phyloP scores from a whole-genome alignment of 2,329 filamentous ascomycete genomes.

The Beauveria medogensis region DNA sequence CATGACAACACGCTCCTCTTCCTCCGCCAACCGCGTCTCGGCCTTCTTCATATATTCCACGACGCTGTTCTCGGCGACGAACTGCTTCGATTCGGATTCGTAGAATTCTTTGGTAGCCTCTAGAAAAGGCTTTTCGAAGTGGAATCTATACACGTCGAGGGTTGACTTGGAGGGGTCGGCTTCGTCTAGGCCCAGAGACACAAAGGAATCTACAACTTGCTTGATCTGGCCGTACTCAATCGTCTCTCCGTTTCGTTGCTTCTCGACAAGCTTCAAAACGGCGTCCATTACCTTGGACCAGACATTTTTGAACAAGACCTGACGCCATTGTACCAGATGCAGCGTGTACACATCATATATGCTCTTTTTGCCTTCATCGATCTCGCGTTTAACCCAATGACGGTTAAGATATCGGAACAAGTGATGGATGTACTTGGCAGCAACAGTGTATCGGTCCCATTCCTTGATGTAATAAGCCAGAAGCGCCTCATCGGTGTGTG shows the following conservation, averaged over 20 bases:
- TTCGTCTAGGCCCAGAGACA: slow-evolving; percentile 90
- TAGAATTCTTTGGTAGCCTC: slow-evolving; percentile 80
- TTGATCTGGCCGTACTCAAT: slow-evolving; percentile 97
- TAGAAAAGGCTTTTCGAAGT: slow-evolving; percentile 91
- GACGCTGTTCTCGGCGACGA: slow-evolving; percentile 92
- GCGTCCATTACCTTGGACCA: slow-evolving; percentile 88
- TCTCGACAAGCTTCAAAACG: slow-evolving; percentile 90
- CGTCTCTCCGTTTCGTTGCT: slow-evolving; percentile 93
- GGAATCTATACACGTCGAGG: slow-evolving; percentile 84
- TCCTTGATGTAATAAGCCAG: slow-evolving; percentile 91
- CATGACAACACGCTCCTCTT: slow-evolving; percentile 86
- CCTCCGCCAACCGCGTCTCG: slow-evolving; percentile 78
- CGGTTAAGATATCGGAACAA: slow-evolving; percentile 93
- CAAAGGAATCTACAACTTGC: slow-evolving; percentile 91
- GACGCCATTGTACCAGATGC: slow-evolving; percentile 91
- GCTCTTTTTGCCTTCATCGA: slow-evolving; percentile 97
- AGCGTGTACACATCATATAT: slow-evolving; percentile 97
- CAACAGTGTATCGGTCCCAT: slow-evolving; percentile 92
- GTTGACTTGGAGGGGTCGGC: slow-evolving; percentile 89
- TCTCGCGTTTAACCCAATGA: slow-evolving; percentile 98
- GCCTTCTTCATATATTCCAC: slow-evolving; percentile 99
- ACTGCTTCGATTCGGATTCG: slow-evolving; percentile 83
- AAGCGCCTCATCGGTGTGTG: slow-evolving; percentile 82
- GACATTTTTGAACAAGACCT: slow-evolving; percentile 79
- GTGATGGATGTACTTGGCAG: slow-evolving; percentile 96